Conservation (phyloP, 805 yeast genomes). For the Candida montana region DNA sequence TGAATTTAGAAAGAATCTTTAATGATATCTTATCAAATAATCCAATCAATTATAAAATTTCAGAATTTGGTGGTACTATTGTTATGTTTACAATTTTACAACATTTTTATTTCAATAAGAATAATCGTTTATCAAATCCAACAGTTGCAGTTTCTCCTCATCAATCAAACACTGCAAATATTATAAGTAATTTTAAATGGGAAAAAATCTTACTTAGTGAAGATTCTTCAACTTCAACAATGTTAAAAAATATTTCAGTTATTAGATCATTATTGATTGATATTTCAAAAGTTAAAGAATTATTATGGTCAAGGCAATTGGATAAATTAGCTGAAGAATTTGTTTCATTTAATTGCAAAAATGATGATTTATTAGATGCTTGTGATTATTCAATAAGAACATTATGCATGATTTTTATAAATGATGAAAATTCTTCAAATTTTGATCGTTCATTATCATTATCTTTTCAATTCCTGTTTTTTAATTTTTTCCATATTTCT, state of each 20-base stretch:
- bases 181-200: conserved; percentile 33
- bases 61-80: conserved; percentile 39
- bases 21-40: conserved; percentile 34
- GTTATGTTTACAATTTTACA: conserved; percentile 39
- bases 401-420: conserved; percentile 20
- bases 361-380: conserved; percentile 25
- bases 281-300: conserved; percentile 30
- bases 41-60: conserved; percentile 31
- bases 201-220: conserved; percentile 25
- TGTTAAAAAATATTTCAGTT: conserved; percentile 31
- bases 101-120: conserved; percentile 24
- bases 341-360: conserved; percentile 14
- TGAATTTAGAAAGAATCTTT: conserved; percentile 27
- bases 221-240: conserved; percentile 30
- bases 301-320: conserved; percentile 36
- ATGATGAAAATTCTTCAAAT: conserved; percentile 23
- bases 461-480: conserved; percentile 20
- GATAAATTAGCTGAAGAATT: conserved; percentile 19
- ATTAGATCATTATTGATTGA: conserved; percentile 31
- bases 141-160: conserved; percentile 32
- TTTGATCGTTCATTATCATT: conserved; percentile 20
- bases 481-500: conserved; percentile 23
- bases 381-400: conserved; percentile 25
- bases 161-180: conserved; percentile 35
- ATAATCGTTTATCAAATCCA: conserved; percentile 28